Evolutionary conservation across 352 stramenopile species (phyloP).

Genomic region (Phytophthora fragariaefolia): DNA sequence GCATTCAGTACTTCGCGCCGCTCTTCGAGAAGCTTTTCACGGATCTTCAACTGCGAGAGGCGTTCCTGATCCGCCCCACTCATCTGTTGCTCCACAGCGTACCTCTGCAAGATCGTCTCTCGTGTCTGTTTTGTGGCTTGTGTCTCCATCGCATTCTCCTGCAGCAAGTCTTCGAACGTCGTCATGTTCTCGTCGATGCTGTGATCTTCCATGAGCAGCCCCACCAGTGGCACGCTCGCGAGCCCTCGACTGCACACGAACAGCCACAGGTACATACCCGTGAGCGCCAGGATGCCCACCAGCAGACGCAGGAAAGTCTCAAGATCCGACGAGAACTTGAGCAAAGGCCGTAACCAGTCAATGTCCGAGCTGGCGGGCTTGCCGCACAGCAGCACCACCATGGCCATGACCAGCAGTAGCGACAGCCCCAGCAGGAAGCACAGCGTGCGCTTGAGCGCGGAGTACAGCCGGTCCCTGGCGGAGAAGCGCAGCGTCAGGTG

Average conservation of each 20-base stretch:
- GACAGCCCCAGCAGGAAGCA: slow-evolving; percentile 79
- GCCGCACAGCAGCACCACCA: slow-evolving; percentile 76
- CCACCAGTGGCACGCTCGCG: slow-evolving; percentile 76
- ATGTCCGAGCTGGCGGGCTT: slow-evolving; percentile 80
- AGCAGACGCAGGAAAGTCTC: slow-evolving; percentile 75
- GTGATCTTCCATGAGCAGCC: slow-evolving; percentile 82
- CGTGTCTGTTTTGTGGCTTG: slow-evolving; percentile 72
- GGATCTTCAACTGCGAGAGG: slow-evolving; percentile 73
- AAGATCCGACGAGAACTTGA: slow-evolving; percentile 78
- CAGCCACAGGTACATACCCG: slow-evolving; percentile 83
- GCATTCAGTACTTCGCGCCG: slow-evolving; percentile 70
- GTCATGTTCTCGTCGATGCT: slow-evolving; percentile 67
- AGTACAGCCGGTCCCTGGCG: slow-evolving; percentile 53
- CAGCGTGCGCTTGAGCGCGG: slow-evolving; percentile 71
- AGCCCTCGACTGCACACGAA: slow-evolving; percentile 73
- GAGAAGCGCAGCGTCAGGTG: slow-evolving; percentile 80
- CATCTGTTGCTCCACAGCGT: slow-evolving; percentile 67
- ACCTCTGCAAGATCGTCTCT: slow-evolving; percentile 75
- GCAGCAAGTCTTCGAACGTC: slow-evolving; percentile 77
- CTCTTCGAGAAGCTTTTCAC: slow-evolving; percentile 71
- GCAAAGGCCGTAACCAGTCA: slow-evolving; percentile 84
- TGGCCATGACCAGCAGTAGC: slow-evolving; percentile 70
- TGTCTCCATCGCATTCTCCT: slow-evolving; percentile 78
- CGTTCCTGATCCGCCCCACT: slow-evolving; percentile 75
- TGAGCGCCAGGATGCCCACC: slow-evolving; percentile 75